phyloP scores from a whole-genome alignment of 805 yeast species.

The Saccharomycopsis selenospora region DNA sequence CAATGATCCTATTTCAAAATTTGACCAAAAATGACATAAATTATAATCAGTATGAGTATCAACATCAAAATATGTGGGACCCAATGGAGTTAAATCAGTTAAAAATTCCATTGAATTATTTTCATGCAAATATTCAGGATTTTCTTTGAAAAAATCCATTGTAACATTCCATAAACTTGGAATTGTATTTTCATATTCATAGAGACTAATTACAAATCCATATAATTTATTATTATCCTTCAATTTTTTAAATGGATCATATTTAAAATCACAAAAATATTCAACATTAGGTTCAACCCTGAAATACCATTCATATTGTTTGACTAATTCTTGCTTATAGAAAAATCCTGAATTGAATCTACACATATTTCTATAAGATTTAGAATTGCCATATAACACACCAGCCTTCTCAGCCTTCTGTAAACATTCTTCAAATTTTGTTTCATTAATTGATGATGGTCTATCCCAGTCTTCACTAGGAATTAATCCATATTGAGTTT shows the following conservation, averaged over 20 bases:
- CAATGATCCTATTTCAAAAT: slow-evolving; percentile 70
- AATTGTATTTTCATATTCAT: slow-evolving; percentile 79
- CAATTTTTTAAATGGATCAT: slow-evolving; percentile 82
- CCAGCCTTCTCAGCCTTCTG: slow-evolving; percentile 37
- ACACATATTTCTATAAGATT: slow-evolving; percentile 88
- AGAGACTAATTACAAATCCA: slow-evolving; percentile 78
- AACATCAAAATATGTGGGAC: slow-evolving; percentile 35
- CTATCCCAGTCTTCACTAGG: slow-evolving; percentile 70
- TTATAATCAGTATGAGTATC: slow-evolving; percentile 54
- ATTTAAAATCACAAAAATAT: slow-evolving; percentile 79
- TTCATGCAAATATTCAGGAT: slow-evolving; percentile 57
- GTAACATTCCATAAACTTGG: slow-evolving; percentile 75
- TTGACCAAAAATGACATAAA: slow-evolving; percentile 83
- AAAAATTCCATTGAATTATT: slow-evolving; percentile 54
- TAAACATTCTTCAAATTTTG: slow-evolving; percentile 41
- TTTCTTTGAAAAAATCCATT: slow-evolving; percentile 52
- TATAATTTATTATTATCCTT: slow-evolving; percentile 70
- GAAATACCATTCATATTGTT: slow-evolving; percentile 82
- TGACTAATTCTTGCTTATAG: slow-evolving; percentile 66
- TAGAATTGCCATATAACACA: slow-evolving; percentile 58
- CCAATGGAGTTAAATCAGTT: slow-evolving; percentile 45
- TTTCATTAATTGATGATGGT: slow-evolving; percentile 63
- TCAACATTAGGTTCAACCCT: slow-evolving; percentile 92
- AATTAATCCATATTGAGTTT: slow-evolving; percentile 56
- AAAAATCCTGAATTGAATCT: slow-evolving; percentile 89